Base-by-base conservation (phyloP, 306 rosid species). In the Gastrolobium bilobum region DNA sequence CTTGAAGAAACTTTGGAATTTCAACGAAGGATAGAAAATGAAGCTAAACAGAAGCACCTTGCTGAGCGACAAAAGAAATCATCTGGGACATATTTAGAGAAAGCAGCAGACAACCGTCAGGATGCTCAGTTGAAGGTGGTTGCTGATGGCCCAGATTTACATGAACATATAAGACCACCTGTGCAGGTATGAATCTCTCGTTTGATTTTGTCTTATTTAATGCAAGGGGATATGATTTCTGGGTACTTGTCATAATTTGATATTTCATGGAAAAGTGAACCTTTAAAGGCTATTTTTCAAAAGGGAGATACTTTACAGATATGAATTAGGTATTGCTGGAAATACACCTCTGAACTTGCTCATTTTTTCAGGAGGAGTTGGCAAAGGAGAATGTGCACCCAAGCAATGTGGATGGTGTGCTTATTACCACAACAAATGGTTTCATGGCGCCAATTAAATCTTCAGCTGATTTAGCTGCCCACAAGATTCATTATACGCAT, bases 1-100 rank as follows among this genome's bases (percentile, higher is more conserved):
- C 96, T 96, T 71, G 96, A 93, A 88, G 98, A 93, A 84, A 89
- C 97, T 59, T 87, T 96, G 87, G 96, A 96, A 84, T 90, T 84
- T 80, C 99, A 96, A 68, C 88, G 97, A 52, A 88, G 86, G 81
- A 89, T 93, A 76, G 99, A 93, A 84, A 83, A 90, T 73, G 97
- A 93, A 88, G 99, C 98, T 75, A 96, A 96, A 88, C 90, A 85
- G 84, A 93, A 88, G 91, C 97, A 90, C 78, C 90, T 96, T 63
- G 97, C 98, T 10, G 97, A 96, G 87, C 94, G 84, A 83, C 93
- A 83, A 50, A 93, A 90, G 89, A 91, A 90, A 84, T 83, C 81
- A 77, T 77, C 88, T 64, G 92, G 66, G 73, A 46, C 77, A 7
- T 64, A 67, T 81, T 20, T 82, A 30, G 90, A 92, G 60, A 88